Conservation (phyloP, 2,329 filamentous ascomycete genomes). For the Fusarium nelsonii region DNA sequence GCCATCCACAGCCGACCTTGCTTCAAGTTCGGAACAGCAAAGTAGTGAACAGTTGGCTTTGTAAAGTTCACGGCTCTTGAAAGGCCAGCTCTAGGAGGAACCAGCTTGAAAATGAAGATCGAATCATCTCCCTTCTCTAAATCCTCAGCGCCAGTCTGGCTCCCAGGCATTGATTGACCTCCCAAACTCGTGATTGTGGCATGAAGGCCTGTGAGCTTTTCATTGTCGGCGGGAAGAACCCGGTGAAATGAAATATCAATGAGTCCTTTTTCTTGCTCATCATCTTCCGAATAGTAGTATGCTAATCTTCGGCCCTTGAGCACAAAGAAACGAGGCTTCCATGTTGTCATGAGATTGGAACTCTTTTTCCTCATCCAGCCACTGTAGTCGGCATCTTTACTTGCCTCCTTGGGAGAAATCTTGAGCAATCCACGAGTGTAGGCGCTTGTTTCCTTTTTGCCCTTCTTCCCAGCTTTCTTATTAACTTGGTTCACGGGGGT, state of each 20-base stretch:
- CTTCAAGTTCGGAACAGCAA: conserved; percentile 90
- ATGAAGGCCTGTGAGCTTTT: conserved; percentile 89
- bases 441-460: conserved; percentile 94
- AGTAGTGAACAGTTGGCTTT: conserved; percentile 97
- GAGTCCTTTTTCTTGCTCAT: conserved; percentile 91
- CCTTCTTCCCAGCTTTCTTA: conserved; percentile 72
- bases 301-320: conserved; percentile 90
- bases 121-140: conserved; percentile 70
- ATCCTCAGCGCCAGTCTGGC: conserved; percentile 59
- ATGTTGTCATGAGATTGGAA: conserved; percentile 94
- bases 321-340: conserved; percentile 97
- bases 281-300: conserved; percentile 95
- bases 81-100: conserved; percentile 87
- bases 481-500: conserved; percentile 62
- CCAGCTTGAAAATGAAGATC: conserved; percentile 98
- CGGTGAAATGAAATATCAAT: conserved; percentile 98
- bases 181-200: conserved; percentile 86
- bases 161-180: conserved; percentile 56
- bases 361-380: conserved; percentile 99
- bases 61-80: conserved; percentile 96
- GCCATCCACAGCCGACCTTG: conserved; percentile 98
- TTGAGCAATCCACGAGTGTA: conserved; percentile 89
- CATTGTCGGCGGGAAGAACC: conserved; percentile 93
- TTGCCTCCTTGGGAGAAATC: conserved; percentile 84
- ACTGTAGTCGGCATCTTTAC: conserved; percentile 88